Evolutionary conservation across 768 basidiomycete genomes (phyloP).

Genomic region (Russula emetica): DNA sequence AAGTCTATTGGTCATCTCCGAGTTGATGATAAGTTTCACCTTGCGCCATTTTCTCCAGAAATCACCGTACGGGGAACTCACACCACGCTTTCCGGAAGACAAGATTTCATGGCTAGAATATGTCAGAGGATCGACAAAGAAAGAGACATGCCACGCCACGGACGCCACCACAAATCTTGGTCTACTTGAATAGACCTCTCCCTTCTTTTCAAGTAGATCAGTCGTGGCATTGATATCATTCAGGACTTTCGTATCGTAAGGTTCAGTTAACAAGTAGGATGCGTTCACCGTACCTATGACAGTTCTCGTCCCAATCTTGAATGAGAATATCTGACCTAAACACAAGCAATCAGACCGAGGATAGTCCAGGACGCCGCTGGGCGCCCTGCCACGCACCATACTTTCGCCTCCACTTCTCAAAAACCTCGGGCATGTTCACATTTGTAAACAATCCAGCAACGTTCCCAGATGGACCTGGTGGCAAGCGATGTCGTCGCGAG

Average conservation of each 20-base stretch:
- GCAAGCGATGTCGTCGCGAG: conserved; percentile 5
- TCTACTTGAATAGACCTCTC: conserved; percentile 25
- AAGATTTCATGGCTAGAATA: conserved; percentile 20
- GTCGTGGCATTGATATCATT: conserved; percentile 7
- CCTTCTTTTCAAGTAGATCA: conserved; percentile 25
- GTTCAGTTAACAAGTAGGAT: neutral
- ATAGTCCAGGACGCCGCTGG: too few relatives aligned
- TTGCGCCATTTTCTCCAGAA: conserved; percentile 21
- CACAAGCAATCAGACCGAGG: neutral
- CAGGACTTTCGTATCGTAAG: conserved; percentile 11
- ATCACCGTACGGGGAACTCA: conserved; percentile 13
- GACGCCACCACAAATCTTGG: conserved; percentile 24
- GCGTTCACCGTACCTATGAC: conserved; percentile 5
- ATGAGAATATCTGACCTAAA: conserved; percentile 25
- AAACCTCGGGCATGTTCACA: neutral
- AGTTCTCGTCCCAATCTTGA: conserved; percentile 11
- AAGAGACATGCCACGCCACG: neutral
- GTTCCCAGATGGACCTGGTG: conserved; percentile 15
- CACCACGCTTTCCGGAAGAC: conserved; percentile 17
- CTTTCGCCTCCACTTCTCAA: conserved; percentile 10
- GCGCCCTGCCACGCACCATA: conserved; percentile 3
- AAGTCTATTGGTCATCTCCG: neutral
- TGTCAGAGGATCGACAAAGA: neutral
- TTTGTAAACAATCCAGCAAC: conserved; percentile 7
- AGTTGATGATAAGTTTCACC: neutral